A percentile compares a stretch with the other conserved stretches of the same genome.
Evolutionary conservation across 176 grass and related monocot genomes (phyloP).

Genomic region (Oryza glumipatula): DNA sequence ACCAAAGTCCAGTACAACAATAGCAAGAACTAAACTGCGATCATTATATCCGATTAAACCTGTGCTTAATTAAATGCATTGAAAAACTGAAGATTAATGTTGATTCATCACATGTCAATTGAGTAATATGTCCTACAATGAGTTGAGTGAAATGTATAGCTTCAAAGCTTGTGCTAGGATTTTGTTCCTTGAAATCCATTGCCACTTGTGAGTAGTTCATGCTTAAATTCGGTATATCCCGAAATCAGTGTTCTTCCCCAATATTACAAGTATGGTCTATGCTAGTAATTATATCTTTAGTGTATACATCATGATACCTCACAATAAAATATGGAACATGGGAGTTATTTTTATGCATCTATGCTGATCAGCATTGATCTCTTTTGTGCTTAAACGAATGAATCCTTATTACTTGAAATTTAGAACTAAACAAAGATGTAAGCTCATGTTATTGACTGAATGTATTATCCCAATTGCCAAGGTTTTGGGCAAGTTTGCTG

Average conservation of each 20-base stretch:
- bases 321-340: not conserved
- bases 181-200: slow-evolving; percentile 17
- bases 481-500: not conserved
- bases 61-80: not conserved
- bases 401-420: slow-evolving; percentile 9
- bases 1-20: not conserved
- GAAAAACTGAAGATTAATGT: not conserved
- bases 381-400: slow-evolving; percentile 1
- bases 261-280: not conserved
- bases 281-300: slow-evolving; percentile 9
- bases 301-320: not conserved
- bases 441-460: not conserved
- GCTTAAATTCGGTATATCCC: not conserved
- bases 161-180: not conserved
- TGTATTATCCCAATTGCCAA: not conserved
- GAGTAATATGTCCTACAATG: not conserved
- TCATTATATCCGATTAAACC: not conserved
- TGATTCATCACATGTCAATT: slow-evolving; percentile 11
- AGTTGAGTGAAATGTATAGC: not conserved
- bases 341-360: not conserved
- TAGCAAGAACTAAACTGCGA: slow-evolving; percentile 27
- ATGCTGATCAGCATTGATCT: not conserved
- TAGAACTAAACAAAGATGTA: not conserved
- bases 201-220: not conserved
- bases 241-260: not conserved